Percentiles rank a stretch among this genome's conserved stretches.
phyloP scores from a whole-genome alignment of 2,329 filamentous ascomycete genomes.

The Phialemoniopsis sp. region DNA sequence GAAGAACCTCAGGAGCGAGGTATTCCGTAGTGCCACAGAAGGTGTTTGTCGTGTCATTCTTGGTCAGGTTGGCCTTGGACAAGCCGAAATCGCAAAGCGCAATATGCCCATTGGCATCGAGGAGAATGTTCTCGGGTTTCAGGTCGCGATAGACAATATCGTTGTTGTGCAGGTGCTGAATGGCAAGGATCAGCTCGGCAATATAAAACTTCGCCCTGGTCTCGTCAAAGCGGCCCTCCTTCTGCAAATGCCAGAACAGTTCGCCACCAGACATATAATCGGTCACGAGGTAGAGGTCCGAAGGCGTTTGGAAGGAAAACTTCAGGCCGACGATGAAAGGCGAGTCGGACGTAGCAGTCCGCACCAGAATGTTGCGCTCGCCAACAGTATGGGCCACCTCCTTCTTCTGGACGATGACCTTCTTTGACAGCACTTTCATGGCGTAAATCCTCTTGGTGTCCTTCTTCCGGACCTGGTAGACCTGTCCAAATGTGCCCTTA shows the following conservation, averaged over 20 bases:
- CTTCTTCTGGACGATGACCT: slow-evolving; percentile 99
- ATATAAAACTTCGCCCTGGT: slow-evolving; percentile 98
- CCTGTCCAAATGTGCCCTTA: slow-evolving; percentile 96
- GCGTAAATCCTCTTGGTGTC: slow-evolving; percentile 95
- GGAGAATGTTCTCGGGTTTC: slow-evolving; percentile 94
- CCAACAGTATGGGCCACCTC: slow-evolving; percentile 96
- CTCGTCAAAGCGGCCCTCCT: slow-evolving; percentile 93
- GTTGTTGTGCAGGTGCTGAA: slow-evolving; percentile 92
- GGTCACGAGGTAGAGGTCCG: slow-evolving; percentile 95
- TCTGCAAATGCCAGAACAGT: slow-evolving; percentile 97
- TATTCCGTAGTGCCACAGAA: slow-evolving; percentile 99
- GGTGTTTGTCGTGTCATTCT: slow-evolving; percentile 97
- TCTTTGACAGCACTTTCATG: slow-evolving; percentile 99
- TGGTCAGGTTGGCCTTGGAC: slow-evolving; percentile 94
- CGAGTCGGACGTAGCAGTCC: slow-evolving; percentile 92
- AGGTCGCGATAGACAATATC: slow-evolving; percentile 97
- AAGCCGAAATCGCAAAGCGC: slow-evolving; percentile 96
- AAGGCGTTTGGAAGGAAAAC: slow-evolving; percentile 97
- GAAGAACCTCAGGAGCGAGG: slow-evolving; percentile 86
- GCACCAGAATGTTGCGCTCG: slow-evolving; percentile 93
- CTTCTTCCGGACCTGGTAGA: slow-evolving; percentile 97
- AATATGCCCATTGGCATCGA: slow-evolving; percentile 97
- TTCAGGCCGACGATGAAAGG: slow-evolving; percentile 98
- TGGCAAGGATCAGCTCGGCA: slow-evolving; percentile 89
- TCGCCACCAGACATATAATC: slow-evolving; percentile 99